A percentile compares a stretch with the other conserved stretches of the same genome.
These are phyloP conservation scores for Alternaria sp. DNA, from an alignment of 2,329 filamentous ascomycete species.

Conservation along the genomic window DNA sequence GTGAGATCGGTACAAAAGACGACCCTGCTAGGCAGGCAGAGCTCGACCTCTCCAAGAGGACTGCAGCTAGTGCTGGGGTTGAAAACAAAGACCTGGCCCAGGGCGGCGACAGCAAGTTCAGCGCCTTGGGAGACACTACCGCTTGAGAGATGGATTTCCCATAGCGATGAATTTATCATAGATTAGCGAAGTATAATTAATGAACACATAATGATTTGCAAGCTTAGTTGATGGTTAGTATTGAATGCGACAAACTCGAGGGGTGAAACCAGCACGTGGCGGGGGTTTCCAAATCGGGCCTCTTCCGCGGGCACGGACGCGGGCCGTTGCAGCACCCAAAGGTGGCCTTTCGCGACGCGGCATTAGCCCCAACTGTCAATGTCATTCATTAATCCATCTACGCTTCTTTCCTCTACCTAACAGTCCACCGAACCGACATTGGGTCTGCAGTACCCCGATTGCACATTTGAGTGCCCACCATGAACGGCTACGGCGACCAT, in stretches of 20 bases:
- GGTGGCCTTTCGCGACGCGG: conserved; percentile 46
- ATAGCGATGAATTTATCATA: conserved; percentile 7
- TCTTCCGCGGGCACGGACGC: conserved; percentile 33
- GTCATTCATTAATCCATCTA: conserved; percentile 29
- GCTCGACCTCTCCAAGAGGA: conserved; percentile 44
- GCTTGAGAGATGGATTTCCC: conserved; percentile 6
- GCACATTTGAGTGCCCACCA: conserved; percentile 50
- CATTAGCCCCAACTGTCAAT: conserved; percentile 16
- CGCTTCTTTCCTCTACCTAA: conserved; percentile 15
- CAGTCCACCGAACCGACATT: conserved; percentile 25
- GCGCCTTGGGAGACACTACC: conserved; percentile 24
- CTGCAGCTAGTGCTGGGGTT: conserved; percentile 44
- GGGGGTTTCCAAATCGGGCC: conserved; percentile 24
- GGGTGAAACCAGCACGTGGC: conserved; percentile 12
- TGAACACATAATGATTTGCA: not conserved
- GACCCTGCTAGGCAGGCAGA: conserved; percentile 64
- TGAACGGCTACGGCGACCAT: conserved; percentile 79
- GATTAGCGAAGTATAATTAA: not conserved
- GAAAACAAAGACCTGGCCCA: conserved; percentile 20
- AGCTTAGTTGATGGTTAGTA: not conserved
- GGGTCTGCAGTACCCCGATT: conserved; percentile 37
- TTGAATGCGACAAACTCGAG: not conserved
- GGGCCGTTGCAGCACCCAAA: conserved; percentile 38
- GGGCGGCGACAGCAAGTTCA: conserved; percentile 34
- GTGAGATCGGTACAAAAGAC: conserved; percentile 62